Conservation (phyloP, 257 asterid species). For the Nicotiana undulata region DNA sequence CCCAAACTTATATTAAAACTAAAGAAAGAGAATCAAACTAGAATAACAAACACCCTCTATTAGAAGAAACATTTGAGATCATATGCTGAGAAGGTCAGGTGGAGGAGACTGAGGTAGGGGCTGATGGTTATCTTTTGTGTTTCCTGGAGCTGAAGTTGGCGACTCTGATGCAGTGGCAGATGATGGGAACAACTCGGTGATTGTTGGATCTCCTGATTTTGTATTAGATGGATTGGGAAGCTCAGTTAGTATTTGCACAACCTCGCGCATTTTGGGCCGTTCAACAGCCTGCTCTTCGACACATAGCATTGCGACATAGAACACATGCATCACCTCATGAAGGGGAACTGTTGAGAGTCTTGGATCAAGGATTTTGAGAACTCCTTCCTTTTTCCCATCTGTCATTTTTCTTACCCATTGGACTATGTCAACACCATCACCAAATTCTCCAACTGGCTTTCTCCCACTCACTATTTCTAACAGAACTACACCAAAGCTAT, state of each 20-base stretch:
- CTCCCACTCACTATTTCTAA: slow-evolving; percentile 19
- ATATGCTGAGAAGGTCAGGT: slow-evolving; percentile 45
- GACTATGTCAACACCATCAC: slow-evolving; percentile 23
- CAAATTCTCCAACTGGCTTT: slow-evolving; percentile 22
- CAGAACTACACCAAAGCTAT: slow-evolving; percentile 26
- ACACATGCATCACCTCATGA: slow-evolving; percentile 17
- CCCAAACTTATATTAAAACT: background rate
- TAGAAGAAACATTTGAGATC: background rate
- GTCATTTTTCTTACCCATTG: slow-evolving; percentile 10
- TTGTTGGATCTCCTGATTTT: slow-evolving; percentile 35
- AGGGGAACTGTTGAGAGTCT: slow-evolving; percentile 14
- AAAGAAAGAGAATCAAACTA: background rate
- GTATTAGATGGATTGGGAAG: slow-evolving; percentile 20
- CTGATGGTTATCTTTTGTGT: slow-evolving; percentile 18
- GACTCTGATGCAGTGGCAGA: slow-evolving; percentile 31
- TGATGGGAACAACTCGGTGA: slow-evolving; percentile 27
- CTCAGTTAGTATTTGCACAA: slow-evolving; percentile 40
- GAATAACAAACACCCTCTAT: background rate
- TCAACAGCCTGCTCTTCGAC: slow-evolving; percentile 13
- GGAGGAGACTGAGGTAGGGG: slow-evolving; percentile 25
- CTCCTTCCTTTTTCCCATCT: background rate
- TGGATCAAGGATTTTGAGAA: slow-evolving; percentile 4
- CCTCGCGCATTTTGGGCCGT: slow-evolving; percentile 21
- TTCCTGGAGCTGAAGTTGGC: slow-evolving; percentile 20
- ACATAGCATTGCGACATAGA: slow-evolving; percentile 17